Base-by-base conservation (phyloP, 352 stramenopile genomes). In the Phytophthora colocasiae region DNA sequence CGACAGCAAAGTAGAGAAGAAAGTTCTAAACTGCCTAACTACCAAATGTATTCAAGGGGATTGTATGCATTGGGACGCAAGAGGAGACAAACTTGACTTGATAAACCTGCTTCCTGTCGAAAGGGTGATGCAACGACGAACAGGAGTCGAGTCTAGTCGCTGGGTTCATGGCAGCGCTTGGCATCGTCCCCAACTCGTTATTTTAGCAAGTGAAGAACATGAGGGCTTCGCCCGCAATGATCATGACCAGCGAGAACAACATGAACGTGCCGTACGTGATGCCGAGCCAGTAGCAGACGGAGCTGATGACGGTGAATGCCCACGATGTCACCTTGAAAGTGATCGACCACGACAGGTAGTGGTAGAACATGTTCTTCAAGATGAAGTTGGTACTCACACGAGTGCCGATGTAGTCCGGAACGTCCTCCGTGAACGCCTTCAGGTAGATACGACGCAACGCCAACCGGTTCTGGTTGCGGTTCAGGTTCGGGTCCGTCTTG, bases 131-230 rank as follows among this genome's bases (percentile, higher is more conserved):
- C 57, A 76, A 46, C 31, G 29, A 34, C 29, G 31, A 41, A 65
- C 32, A 27, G 24, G 19, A 48, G 50, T 26, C 55, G 11, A 36
- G 44, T 43, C n/a, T 43, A 54, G 49, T 15, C 43, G 34, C 15
- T 32, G 6, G 11, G n/a, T 29, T 31, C 17, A 24, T 56, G 14
- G n/a, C 15, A 62, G 36, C 45, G 45, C 55, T 44, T 68, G 56
- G 31, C 26, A 63, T 53, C 54, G 45, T 70, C 45, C 38, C 38
- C 22, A 24, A 27, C 6, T 52, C 57, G 48, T 10, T 40, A 8
- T 43, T 22, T 77, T 86, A 93, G 66, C 85, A 93, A 45, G 85
- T 91, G 74, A 91, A 85, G 67, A 85, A 93, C 85, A 93, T 91
- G 75, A 90, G 69, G 39, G 64, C 71, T 66, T 93, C 85, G 22